phyloP scores from a whole-genome alignment of 495 filamentous ascomycete species.

The Annulohypoxylon stygium region DNA sequence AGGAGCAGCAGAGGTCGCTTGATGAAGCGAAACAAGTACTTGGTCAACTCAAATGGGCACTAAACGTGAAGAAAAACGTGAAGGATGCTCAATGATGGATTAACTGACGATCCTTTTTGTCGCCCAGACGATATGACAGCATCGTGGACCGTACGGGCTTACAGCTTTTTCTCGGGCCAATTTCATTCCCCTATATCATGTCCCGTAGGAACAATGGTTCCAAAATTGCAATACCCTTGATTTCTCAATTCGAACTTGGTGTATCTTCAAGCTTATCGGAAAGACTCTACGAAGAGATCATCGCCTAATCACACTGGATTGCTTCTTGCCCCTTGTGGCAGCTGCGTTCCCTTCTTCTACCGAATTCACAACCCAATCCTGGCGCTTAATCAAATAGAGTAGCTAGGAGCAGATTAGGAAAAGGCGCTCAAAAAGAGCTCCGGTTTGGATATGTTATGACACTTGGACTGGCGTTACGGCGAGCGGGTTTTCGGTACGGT shows the following conservation, averaged over 20 bases:
- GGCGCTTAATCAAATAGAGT: conserved; percentile 29
- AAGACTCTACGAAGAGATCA: not conserved
- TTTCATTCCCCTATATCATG: not conserved
- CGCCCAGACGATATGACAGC: not conserved
- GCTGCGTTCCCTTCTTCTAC: conserved; percentile 18
- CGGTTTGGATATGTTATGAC: conserved; percentile 43
- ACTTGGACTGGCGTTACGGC: conserved; percentile 39
- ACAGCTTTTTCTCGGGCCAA: not conserved
- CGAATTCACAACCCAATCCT: conserved; percentile 22
- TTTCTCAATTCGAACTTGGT: conserved; percentile 6
- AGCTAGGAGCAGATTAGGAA: conserved; percentile 30
- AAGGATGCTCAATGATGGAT: conserved; percentile 61
- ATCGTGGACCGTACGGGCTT: not conserved
- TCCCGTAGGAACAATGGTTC: conserved; percentile 14
- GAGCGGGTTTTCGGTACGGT: conserved; percentile 25
- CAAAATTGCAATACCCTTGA: conserved; percentile 21
- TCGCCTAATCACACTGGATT: conserved; percentile 5
- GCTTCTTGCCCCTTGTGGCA: conserved; percentile 2
- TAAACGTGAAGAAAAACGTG: conserved; percentile 72
- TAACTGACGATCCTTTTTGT: not conserved
- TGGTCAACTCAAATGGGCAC: conserved; percentile 75
- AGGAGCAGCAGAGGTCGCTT: conserved; percentile 67
- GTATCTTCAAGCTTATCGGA: not conserved
- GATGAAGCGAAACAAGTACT: conserved; percentile 72
- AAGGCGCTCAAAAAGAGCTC: conserved; percentile 23